Conservation (phyloP, 1,139 yeast genomes). For the Lodderomyces orthopsilosis region DNA sequence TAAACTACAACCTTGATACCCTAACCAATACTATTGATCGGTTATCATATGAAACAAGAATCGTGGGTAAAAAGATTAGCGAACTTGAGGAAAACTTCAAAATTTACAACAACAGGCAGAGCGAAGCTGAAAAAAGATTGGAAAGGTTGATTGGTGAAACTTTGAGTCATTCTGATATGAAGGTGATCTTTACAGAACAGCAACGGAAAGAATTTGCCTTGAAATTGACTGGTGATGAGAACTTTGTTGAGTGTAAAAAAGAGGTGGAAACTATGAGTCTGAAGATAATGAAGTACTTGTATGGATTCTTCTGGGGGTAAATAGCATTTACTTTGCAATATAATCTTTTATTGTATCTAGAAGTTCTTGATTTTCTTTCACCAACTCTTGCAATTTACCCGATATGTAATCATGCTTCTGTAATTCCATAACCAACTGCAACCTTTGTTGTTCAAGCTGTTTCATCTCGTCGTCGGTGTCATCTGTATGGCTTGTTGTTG, state of each 20-base stretch:
- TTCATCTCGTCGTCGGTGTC: slow-evolving; percentile 9
- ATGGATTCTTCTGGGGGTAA: background rate
- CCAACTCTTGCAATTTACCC: slow-evolving; percentile 31
- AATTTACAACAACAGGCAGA: slow-evolving; percentile 32
- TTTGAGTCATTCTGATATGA: slow-evolving; percentile 33
- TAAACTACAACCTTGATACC: slow-evolving; percentile 55
- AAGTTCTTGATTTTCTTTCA: slow-evolving; percentile 40
- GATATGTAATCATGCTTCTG: slow-evolving; percentile 43
- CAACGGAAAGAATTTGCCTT: slow-evolving; percentile 30
- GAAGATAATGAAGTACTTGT: background rate
- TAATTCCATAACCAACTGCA: slow-evolving; percentile 39
- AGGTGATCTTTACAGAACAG: slow-evolving; percentile 28
- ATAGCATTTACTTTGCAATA: background rate
- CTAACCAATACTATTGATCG: slow-evolving; percentile 72
- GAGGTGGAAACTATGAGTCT: slow-evolving; percentile 14
- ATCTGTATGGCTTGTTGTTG: slow-evolving; percentile 2
- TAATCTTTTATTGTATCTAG: slow-evolving; percentile 39
- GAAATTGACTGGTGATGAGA: slow-evolving; percentile 24
- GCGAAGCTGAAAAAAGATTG: slow-evolving; percentile 33
- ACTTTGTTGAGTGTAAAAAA: slow-evolving; percentile 7
- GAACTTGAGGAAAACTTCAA: slow-evolving; percentile 73
- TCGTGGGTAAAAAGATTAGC: slow-evolving; percentile 66
- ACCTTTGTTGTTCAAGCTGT: slow-evolving; percentile 33
- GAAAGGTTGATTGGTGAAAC: slow-evolving; percentile 34
- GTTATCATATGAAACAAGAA: slow-evolving; percentile 73